phyloP scores from a whole-genome alignment of 148 eudicot genomes.

The Salicornia ramosissima region DNA sequence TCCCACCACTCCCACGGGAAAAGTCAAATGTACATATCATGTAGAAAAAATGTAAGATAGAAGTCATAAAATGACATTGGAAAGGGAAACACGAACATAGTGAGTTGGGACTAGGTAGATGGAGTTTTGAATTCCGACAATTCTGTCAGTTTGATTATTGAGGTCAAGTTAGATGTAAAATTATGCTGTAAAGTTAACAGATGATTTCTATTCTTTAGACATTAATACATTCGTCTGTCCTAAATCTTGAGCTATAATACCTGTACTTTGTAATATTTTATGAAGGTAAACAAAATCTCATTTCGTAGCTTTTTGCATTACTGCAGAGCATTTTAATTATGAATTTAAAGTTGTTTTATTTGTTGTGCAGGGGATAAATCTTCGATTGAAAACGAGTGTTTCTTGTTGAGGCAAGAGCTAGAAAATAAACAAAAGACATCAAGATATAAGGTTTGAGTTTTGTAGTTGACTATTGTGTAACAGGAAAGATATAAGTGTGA shows the following conservation, averaged over 20 bases:
- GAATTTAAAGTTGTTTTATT: not conserved
- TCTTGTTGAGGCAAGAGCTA: conserved; percentile 48
- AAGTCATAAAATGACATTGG: not conserved
- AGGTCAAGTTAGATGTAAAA: conserved; percentile 2
- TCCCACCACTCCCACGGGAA: not conserved
- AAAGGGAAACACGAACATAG: not conserved
- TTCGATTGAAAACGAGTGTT: conserved; percentile 56
- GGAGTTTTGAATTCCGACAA: not conserved
- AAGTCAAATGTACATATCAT: not conserved
- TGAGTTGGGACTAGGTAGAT: no score
- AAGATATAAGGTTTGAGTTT: conserved; percentile 56
- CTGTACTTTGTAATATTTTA: not conserved
- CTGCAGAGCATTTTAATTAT: conserved; percentile 7
- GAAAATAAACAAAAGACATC: conserved; percentile 50
- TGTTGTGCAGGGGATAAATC: conserved; percentile 42
- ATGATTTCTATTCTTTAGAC: not conserved
- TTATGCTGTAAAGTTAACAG: not conserved
- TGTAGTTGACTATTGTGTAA: no score
- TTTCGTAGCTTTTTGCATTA: not conserved
- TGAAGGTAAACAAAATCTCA: not conserved
- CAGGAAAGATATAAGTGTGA: no score
- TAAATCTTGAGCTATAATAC: no score
- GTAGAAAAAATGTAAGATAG: not conserved
- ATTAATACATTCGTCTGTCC: not conserved
- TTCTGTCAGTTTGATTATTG: not conserved